A percentile compares a stretch with the other conserved stretches of the same genome.
These are phyloP conservation scores for Nelumbo lutea DNA, from an alignment of 164 flowering plant genomes.

Conservation along the genomic window DNA sequence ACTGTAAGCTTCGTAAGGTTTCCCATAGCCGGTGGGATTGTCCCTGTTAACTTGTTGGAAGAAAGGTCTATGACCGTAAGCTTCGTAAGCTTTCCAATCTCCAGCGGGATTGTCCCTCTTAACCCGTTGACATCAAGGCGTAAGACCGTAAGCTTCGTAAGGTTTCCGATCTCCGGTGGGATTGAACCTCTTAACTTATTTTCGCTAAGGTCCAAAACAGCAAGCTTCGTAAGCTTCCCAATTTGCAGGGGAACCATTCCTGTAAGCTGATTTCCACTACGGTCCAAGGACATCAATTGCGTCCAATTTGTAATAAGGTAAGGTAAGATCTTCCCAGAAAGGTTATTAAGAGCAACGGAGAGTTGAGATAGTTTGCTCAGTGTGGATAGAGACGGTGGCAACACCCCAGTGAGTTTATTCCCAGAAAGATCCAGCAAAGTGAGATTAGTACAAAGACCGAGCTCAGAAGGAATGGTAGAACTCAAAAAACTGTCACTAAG, in stretches of 20 bases:
- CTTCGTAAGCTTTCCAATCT: constrained; percentile 4
- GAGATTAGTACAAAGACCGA: not conserved
- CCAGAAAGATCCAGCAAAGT: not conserved
- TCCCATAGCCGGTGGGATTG: not conserved
- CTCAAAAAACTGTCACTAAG: not conserved
- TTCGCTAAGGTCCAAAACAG: not conserved
- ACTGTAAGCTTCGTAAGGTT: constrained; percentile 1
- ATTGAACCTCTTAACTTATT: not conserved
- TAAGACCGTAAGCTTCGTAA: not conserved
- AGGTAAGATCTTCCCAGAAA: not conserved
- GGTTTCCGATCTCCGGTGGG: not conserved
- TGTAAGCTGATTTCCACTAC: not conserved
- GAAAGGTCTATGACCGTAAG: not conserved
- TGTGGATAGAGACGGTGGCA: not conserved
- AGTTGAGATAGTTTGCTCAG: not conserved
- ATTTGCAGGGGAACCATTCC: not conserved
- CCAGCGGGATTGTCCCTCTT: not conserved
- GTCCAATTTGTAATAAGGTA: not conserved
- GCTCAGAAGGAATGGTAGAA: constrained; percentile 3
- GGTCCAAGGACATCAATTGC: not conserved
- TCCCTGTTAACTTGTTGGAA: not conserved
- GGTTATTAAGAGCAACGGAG: not conserved
- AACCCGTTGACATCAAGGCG: not conserved
- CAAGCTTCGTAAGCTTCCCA: not conserved
- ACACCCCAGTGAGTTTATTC: not conserved